Base-by-base conservation (phyloP, 306 rosid genomes). In the Casuarina equisetifolia region DNA sequence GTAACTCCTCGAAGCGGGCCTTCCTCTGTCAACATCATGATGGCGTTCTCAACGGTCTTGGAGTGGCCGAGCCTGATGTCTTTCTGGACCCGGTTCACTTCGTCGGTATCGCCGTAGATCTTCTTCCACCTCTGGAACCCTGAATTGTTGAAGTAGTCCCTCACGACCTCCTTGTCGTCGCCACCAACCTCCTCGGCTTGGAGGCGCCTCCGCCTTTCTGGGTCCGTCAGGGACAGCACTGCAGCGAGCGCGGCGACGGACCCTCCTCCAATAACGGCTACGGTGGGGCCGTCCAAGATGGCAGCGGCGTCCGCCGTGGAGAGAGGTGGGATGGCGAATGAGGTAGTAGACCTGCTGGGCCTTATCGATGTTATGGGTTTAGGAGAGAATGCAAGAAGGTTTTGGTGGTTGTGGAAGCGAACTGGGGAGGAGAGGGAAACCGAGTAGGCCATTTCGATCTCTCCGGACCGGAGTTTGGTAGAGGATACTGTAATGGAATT, bases 141-240 rank as follows among this genome's bases (percentile, higher is more conserved):
- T 0, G 91, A 63, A 79, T 91, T 95, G 81, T 95, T 95, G 85
- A 95, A 95, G 84, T 95, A 95, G 53, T 95, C 98, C 85, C 38
- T 88, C 71, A 95, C 98, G 25, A 95, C 98, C 63, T 95, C 97
- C 83, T 91, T 95, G 86, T 95, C 97, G 46, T 64, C 91, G 1
- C 98, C 98, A n/a, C 98, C 98, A 0, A 95, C 97, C 76, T 84
- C 98, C 79, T 85, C 95, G 20, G 98, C 97, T 87, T 95, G 98
- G 20, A 79, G 46, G 43, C 73, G 82, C 52, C 97, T 86, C 12
- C 98, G 91, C 68, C 83, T 77, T 81, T 95, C 94, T 1, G 98
- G 98, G 88, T 95, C 97, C 0, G 96, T 36, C 9, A 95, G 78
- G 4, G 97, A 95, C 8, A 95, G 73, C 0, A 83, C 86, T 2